phyloP scores from a whole-genome alignment of 2,329 filamentous ascomycete genomes.

The Beauveria brongniartii region DNA sequence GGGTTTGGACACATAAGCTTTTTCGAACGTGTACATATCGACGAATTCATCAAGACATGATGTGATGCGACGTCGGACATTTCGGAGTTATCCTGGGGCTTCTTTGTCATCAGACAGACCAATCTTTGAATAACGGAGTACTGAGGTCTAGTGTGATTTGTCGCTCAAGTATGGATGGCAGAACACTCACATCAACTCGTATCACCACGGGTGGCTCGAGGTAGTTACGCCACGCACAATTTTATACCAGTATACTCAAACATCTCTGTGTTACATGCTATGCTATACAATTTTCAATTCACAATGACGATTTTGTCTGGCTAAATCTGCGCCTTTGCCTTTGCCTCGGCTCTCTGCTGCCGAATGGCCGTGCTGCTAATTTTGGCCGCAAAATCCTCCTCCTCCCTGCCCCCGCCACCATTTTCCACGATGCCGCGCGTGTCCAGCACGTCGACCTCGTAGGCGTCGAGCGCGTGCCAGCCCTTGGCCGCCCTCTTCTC shows the following conservation, averaged over 20 bases:
- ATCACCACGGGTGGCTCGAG: neutral
- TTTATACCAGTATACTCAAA: neutral
- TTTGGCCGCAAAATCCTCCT: conserved; percentile 62
- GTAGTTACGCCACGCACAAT: neutral
- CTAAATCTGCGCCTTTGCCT: conserved; percentile 11
- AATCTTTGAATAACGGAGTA: neutral
- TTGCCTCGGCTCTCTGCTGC: conserved; percentile 34
- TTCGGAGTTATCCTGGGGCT: neutral
- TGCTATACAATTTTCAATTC: neutral
- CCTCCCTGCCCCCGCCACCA: conserved; percentile 16
- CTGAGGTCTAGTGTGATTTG: neutral
- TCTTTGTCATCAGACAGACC: neutral
- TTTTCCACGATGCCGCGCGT: conserved; percentile 35
- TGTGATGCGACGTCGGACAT: neutral
- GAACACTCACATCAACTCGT: neutral
- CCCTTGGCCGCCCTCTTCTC: conserved; percentile 67
- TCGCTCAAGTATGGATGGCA: neutral
- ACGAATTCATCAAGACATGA: conserved; percentile 34
- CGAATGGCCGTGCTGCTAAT: conserved; percentile 87
- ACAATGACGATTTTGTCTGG: too few species aligned
- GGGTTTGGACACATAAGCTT: conserved; percentile 51
- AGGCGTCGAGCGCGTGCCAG: conserved; percentile 69
- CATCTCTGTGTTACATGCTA: neutral
- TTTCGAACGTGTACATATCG: conserved; percentile 52
- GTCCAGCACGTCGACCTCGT: conserved; percentile 84